These are phyloP conservation scores for Phyllosticta citriasiana DNA, from an alignment of 2,329 filamentous ascomycete genomes.

Conservation along the genomic window DNA sequence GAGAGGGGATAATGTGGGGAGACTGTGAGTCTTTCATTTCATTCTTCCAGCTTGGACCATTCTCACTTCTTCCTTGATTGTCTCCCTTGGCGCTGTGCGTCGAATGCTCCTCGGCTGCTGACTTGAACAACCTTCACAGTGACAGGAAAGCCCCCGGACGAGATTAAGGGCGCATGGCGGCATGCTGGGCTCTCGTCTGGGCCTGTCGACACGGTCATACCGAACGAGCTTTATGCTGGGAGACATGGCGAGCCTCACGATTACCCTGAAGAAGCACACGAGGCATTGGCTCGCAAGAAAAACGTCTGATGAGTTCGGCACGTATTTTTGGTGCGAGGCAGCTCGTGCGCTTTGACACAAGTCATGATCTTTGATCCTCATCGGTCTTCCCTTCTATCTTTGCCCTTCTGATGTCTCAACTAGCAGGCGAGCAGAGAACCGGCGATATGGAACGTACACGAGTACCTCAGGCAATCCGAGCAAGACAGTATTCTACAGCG, in stretches of 20 bases:
- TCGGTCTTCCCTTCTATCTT: no score
- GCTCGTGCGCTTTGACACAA: background rate
- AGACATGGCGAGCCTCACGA: background rate
- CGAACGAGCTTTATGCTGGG: constrained; percentile 20
- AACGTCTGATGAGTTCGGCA: background rate
- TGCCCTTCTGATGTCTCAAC: no score
- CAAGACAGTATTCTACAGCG: no score
- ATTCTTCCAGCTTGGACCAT: background rate
- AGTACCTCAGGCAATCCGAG: no score
- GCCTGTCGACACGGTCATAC: constrained; percentile 17
- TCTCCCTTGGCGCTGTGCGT: background rate
- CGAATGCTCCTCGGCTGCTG: background rate
- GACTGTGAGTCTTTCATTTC: constrained; percentile 1
- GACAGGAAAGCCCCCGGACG: constrained; percentile 13
- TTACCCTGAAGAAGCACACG: background rate
- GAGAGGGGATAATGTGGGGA: constrained; percentile 8
- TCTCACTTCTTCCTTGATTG: background rate
- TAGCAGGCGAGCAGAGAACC: no score
- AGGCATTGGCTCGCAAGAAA: background rate
- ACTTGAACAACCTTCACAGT: background rate
- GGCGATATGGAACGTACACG: no score
- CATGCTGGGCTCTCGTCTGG: constrained; percentile 22
- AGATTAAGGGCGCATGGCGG: constrained; percentile 20
- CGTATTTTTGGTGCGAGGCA: background rate
- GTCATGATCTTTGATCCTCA: background rate